These are phyloP conservation scores for Arachnomyces sp. DNA, from an alignment of 2,329 filamentous ascomycete genomes.

Conservation along the genomic window DNA sequence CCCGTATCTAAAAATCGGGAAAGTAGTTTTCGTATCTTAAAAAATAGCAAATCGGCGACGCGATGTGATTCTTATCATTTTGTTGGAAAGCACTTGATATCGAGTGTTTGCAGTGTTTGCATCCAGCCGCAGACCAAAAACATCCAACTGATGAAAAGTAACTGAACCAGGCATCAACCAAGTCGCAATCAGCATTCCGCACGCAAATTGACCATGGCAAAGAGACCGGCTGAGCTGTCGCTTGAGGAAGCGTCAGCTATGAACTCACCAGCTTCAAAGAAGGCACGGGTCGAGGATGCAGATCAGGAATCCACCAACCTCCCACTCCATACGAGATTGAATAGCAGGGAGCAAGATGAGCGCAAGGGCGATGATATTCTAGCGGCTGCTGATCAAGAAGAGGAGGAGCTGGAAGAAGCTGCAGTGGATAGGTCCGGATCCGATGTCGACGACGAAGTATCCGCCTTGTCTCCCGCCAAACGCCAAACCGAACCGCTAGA, in stretches of 20 bases:
- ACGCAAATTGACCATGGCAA: constrained; percentile 32
- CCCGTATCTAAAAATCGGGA: too few relatives aligned
- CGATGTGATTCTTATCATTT: neutral
- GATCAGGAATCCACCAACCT: constrained; percentile 10
- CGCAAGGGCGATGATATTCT: constrained; percentile 28
- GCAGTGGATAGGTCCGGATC: constrained; percentile 25
- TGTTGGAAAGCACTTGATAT: neutral
- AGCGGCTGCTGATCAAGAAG: constrained; percentile 66
- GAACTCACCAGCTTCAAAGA: constrained; percentile 40
- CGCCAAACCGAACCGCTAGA: constrained; percentile 72
- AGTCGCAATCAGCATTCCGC: constrained; percentile 16
- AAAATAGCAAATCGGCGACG: neutral
- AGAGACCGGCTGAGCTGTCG: constrained; percentile 39
- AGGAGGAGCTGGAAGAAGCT: constrained; percentile 35
- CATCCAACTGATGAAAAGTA: constrained; percentile 6
- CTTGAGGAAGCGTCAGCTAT: constrained; percentile 27
- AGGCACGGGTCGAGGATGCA: constrained; percentile 33
- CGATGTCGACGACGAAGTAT: constrained; percentile 29
- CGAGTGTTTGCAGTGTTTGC: constrained; percentile 24
- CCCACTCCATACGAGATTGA: constrained; percentile 1
- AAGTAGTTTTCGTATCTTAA: neutral
- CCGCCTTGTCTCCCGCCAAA: constrained; percentile 24
- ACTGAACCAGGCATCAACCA: constrained; percentile 6
- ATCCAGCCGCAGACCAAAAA: constrained; percentile 9
- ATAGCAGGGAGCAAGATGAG: constrained; percentile 24